Evolutionary conservation across 805 yeast genomes (phyloP), one percentile per base, ranked within the genome.

Genomic region (Saccharomycopsis fibuligera): DNA sequence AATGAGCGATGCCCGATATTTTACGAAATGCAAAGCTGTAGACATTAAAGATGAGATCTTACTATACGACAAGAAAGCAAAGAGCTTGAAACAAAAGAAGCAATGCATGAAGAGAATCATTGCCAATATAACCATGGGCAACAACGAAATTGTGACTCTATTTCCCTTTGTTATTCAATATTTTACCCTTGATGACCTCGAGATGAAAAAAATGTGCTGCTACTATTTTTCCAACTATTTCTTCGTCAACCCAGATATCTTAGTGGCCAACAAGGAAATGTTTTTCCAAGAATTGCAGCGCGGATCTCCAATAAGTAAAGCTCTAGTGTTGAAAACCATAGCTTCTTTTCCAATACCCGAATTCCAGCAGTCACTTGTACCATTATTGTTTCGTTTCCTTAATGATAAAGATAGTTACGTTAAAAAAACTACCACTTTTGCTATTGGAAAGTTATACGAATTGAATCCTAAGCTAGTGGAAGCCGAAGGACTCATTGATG

Each of bases 81-180:
- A 50, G 21, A 19, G n/a, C 19, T 60, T 57, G 2, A 49, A 64
- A n/a, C 68, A 63, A 54, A 62, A 62, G 41, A 78, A 74, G 56
- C 65, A 68, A 9, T 73, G 81, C 1, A 62, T 91, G 58, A 82
- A 81, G 62, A 85, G 84, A 58, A 75, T 88, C 24, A 72, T 90
- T 5, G 91, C 96, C 38, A 90, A 89, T 63, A 74, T 88, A 64
- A 83, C 95, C 4, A 72, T 88, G 65, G 88, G 89, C 44, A 87
- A 86, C 62, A 74, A 74, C 48, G 96, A 91, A 60, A 78, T 89
- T 77, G 70, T 79, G 9, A 62, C 67, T 17, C 61, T 91, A 47
- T 76, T 82, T 58, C 80, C 81, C 1, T 95, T 86, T 45, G 74
- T 87, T 5, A 51, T 78, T 5, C 60, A 62, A 31, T 64, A 81